Conservation (phyloP, 1,284 basidiomycete genomes). For the Leccinum griseonigrum region DNA sequence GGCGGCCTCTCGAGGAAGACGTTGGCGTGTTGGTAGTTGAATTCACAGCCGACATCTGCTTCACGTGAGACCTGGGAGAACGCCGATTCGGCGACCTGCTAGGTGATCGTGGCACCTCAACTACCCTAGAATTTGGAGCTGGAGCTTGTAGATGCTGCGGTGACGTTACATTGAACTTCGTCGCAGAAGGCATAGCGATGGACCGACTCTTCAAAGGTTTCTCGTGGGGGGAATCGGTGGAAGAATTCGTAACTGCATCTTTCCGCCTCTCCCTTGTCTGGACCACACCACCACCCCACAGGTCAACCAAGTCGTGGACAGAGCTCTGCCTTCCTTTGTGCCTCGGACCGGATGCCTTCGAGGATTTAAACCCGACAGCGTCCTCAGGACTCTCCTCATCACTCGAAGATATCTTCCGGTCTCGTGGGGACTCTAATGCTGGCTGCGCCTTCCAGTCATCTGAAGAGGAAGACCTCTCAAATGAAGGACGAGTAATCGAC, state of each 20-base stretch:
- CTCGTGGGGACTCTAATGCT: slow-evolving; percentile 17
- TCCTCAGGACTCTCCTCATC: slow-evolving; percentile 61
- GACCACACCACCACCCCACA: slow-evolving; percentile 60
- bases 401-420: slow-evolving; percentile 45
- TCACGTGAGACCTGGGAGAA: slow-evolving; percentile 27
- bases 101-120: slow-evolving; percentile 27
- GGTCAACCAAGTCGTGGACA: slow-evolving; percentile 74
- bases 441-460: slow-evolving; percentile 17
- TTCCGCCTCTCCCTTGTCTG: slow-evolving; percentile 39
- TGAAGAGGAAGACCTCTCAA: slow-evolving; percentile 17
- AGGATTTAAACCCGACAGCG: slow-evolving; percentile 33
- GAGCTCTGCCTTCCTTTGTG: slow-evolving; percentile 63
- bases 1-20: slow-evolving; percentile 47
- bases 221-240: slow-evolving; percentile 20
- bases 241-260: slow-evolving; percentile 19
- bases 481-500: slow-evolving; percentile 10
- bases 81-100: slow-evolving; percentile 31
- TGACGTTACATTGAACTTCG: slow-evolving; percentile 29
- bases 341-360: slow-evolving; percentile 24
- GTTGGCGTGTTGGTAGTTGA: slow-evolving; percentile 23
- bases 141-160: slow-evolving; percentile 31
- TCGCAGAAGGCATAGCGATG: slow-evolving; percentile 10
- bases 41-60: slow-evolving; percentile 25
- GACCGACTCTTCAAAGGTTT: slow-evolving; percentile 23
- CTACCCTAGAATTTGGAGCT: slow-evolving; percentile 9